These are phyloP conservation scores for Penicillium atrosanguineum DNA, from an alignment of 495 filamentous ascomycete species.

Conservation along the genomic window DNA sequence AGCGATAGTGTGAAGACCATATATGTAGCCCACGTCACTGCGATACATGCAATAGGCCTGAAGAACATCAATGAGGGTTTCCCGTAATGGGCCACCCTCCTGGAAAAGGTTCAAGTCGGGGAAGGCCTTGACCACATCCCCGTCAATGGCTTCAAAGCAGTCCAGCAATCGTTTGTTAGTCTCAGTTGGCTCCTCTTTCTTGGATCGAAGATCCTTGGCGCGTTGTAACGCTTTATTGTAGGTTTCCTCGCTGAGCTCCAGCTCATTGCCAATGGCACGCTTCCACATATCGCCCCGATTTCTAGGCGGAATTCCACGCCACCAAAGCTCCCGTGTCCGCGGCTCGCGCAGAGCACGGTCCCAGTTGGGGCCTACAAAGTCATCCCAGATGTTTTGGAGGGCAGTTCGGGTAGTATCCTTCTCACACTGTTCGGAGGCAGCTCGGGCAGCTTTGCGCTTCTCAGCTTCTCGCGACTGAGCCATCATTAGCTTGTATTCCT, in stretches of 20 bases:
- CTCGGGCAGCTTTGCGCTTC: slow-evolving; percentile 47
- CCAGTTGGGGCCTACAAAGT: slow-evolving; percentile 85
- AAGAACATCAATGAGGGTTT: slow-evolving; percentile 74
- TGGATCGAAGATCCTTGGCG: slow-evolving; percentile 62
- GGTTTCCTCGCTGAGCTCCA: slow-evolving; percentile 70
- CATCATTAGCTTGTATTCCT: slow-evolving; percentile 94
- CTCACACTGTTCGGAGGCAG: slow-evolving; percentile 50
- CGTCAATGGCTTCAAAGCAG: slow-evolving; percentile 68
- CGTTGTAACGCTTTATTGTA: slow-evolving; percentile 77
- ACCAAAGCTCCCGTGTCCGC: slow-evolving; percentile 86
- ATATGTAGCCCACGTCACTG: slow-evolving; percentile 86
- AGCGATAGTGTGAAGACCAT: slow-evolving; percentile 83
- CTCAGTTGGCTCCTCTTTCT: slow-evolving; percentile 43
- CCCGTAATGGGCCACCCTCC: slow-evolving; percentile 69
- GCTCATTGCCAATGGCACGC: slow-evolving; percentile 84
- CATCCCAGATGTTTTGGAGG: slow-evolving; percentile 78
- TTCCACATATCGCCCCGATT: slow-evolving; percentile 83
- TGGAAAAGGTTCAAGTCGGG: slow-evolving; percentile 84
- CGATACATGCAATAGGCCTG: slow-evolving; percentile 92
- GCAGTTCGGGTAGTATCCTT: slow-evolving; percentile 66
- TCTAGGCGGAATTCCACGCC: slow-evolving; percentile 80
- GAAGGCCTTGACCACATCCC: slow-evolving; percentile 70
- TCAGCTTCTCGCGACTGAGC: slow-evolving; percentile 69
- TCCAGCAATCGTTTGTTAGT: slow-evolving; percentile 49
- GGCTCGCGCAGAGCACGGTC: slow-evolving; percentile 68